Conservation (phyloP, 306 rosid species). For the Ceratonia siliqua region DNA sequence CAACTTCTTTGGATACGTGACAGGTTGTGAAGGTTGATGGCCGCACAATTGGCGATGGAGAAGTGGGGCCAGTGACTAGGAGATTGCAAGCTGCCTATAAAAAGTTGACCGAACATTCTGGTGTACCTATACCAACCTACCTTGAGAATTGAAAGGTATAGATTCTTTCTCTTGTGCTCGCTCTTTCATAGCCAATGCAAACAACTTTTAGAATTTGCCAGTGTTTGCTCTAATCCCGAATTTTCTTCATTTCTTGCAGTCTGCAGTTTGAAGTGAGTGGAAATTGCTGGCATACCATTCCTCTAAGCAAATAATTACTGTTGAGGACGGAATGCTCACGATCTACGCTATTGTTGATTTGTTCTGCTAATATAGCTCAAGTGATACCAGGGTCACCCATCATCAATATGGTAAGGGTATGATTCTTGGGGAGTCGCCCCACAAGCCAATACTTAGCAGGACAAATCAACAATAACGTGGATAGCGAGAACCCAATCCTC, state of each 20-base stretch:
- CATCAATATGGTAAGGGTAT: too few relatives aligned
- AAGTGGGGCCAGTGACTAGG: conserved; percentile 72
- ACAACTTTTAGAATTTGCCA: not conserved
- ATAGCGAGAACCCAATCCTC: too few relatives aligned
- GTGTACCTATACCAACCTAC: conserved; percentile 59
- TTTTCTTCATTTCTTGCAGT: not conserved
- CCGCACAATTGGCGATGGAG: conserved; percentile 72
- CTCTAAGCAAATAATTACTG: not conserved
- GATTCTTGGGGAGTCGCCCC: too few relatives aligned
- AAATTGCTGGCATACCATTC: conserved; percentile 14
- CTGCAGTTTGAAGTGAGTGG: conserved; percentile 15
- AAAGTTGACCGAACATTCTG: conserved; percentile 64
- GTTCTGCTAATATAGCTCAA: too few relatives aligned
- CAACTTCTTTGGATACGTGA: conserved; percentile 7
- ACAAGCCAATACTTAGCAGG: too few relatives aligned
- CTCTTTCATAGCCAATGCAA: conserved; percentile 32
- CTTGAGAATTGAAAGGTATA: conserved; percentile 30
- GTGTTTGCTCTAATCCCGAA: not conserved
- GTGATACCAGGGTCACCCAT: too few relatives aligned
- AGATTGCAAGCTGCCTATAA: conserved; percentile 72
- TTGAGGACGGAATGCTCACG: too few relatives aligned
- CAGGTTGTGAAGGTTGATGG: conserved; percentile 94
- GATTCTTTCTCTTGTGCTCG: conserved; percentile 14
- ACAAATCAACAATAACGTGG: too few relatives aligned
- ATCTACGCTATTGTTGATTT: not conserved